These are phyloP conservation scores for Elsinoe australis DNA, from an alignment of 2,329 filamentous ascomycete species.

Conservation along the genomic window DNA sequence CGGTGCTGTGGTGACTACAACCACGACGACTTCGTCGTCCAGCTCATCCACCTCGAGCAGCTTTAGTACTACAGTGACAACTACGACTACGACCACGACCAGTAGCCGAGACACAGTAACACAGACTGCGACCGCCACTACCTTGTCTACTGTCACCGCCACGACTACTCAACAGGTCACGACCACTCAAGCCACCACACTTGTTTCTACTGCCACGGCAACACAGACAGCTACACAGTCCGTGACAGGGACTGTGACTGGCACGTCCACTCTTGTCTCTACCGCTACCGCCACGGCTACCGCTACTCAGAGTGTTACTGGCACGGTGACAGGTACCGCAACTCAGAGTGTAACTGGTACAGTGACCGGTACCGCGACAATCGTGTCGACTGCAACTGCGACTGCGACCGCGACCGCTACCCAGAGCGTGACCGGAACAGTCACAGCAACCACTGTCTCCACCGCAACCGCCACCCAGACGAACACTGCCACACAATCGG, in stretches of 20 bases:
- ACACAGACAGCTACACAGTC: neutral
- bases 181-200: neutral
- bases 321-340: neutral
- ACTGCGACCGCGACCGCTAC: neutral
- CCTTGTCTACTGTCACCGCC: neutral
- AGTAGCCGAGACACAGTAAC: neutral
- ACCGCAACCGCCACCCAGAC: neutral
- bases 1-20: neutral
- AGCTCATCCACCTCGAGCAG: neutral
- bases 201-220: neutral
- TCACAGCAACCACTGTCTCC: neutral
- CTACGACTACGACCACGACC: conserved; percentile 4
- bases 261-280: no score
- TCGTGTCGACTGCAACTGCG: neutral
- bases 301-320: neutral
- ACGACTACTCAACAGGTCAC: neutral
- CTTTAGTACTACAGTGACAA: neutral
- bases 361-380: neutral
- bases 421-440: neutral
- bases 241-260: neutral
- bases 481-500: neutral
- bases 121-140: neutral
- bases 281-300: conserved; percentile 2
- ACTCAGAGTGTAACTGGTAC: conserved; percentile 4
- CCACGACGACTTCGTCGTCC: neutral